Conservation (phyloP, 1,139 yeast genomes). For the Candida tunisiensis region DNA sequence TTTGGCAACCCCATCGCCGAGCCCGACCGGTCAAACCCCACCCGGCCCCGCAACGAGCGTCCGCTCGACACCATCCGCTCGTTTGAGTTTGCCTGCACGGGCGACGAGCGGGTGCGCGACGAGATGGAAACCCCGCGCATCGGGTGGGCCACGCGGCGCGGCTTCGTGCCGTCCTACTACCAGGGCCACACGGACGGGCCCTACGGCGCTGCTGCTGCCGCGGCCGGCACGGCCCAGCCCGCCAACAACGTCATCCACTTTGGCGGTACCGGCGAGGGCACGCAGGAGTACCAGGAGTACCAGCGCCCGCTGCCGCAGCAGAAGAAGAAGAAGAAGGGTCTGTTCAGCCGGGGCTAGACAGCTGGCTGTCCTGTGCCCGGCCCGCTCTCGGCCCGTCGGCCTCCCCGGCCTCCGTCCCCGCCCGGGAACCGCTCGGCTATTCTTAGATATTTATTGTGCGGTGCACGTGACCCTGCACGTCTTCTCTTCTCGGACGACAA, state of each 20-base stretch:
- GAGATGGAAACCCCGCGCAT: constrained; percentile 61
- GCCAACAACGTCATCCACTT: constrained; percentile 17
- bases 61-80: constrained; percentile 89
- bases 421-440: too few species aligned
- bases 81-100: constrained; percentile 86
- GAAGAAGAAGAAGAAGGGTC: constrained; percentile 53
- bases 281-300: constrained; percentile 22
- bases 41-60: constrained; percentile 82
- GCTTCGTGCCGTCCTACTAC: constrained; percentile 29
- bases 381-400: too few species aligned
- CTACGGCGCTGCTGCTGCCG: too few species aligned
- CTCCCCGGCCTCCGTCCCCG: too few species aligned
- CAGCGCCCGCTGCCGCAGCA: constrained; percentile 13
- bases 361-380: too few species aligned
- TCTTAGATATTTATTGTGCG: too few species aligned
- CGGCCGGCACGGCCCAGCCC: constrained; percentile 11
- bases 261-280: constrained; percentile 32
- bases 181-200: constrained; percentile 23
- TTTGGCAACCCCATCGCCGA: constrained; percentile 63
- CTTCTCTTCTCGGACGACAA: too few species aligned
- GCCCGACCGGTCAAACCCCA: constrained; percentile 84
- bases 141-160: constrained; percentile 63
- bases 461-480: too few species aligned
- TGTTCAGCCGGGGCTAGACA: constrained; percentile 63
- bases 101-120: constrained; percentile 60